Evolutionary conservation across 2,329 filamentous ascomycete genomes (phyloP), one percentile per base, ranked within the genome.

Genomic region (Fusarium nelsonii): DNA sequence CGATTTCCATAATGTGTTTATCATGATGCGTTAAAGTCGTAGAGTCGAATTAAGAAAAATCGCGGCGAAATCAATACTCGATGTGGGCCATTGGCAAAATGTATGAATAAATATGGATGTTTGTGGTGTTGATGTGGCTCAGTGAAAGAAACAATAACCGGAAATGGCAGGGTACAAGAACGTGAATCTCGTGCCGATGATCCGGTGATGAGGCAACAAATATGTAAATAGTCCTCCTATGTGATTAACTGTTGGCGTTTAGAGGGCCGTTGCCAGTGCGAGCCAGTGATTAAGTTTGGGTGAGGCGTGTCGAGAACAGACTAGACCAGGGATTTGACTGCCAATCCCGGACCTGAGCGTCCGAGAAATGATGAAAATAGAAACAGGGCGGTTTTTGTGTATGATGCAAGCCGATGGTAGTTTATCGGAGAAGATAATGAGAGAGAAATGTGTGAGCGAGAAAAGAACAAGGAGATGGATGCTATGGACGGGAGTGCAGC

Each of bases 1-100:
- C n/a, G 68, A 65, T 49, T 73, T 73, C 70, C 70, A 71, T 49
- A 66, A 46, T 52, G 71, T 59, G 30, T 65, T 69, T 39, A 74
- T 67, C 72, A 74, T 74, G 55, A 58, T 71, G 57, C 33, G 30
- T 34, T 30, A 26, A 8, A 18, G 37, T n/a, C 23, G 45, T 44
- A 16, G 30, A 37, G 20, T 23, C 15, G 30, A 39, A n/a, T 34
- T 45, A 40, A 16, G 20, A 23, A 56, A 44, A 20, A 26, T 14
- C 36, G 43, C 26, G 23, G 36, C 23, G n/a, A 60, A 34, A 23
- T 53, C 15, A 57, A 39, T 14, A 48, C 23, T 41, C 15, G 32
- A 43, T 53, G 37, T 16, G 43, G 63, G 41, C 43, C 55, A 58
- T 54, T 30, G 3, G 20, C 30, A 18, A 48, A 26, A 50, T 30